Base-by-base conservation (phyloP, 2,329 filamentous ascomycete species). In the Exophiala alcalophila region DNA sequence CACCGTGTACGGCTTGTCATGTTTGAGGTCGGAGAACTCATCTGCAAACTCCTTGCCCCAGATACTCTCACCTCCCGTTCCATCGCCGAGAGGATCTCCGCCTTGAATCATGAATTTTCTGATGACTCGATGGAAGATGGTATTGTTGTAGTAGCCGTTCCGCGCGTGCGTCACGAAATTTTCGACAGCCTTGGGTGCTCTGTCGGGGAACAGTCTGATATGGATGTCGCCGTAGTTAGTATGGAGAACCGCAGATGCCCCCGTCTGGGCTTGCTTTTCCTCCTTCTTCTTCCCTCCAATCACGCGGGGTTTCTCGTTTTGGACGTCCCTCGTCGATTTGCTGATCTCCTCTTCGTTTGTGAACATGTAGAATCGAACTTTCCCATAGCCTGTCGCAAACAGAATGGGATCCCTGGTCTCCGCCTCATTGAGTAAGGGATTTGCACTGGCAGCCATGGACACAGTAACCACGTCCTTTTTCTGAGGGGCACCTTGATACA, bases 61-160 rank as follows among this genome's bases (percentile, higher is more conserved):
- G 58, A 95, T 94, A 54, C 83, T 88, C 63, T 94, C 87, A 25
- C 89, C 89, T 30, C 89, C 89, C 0, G 89, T 94, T 3, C 89
- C 89, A 59, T 95, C 88, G 7, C 89, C 89, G 1, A 92, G 67
- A 0, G 89, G 88, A 61, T 95, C 89, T 36, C 89, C 89, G 15
- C 79, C 80, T 53, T 89, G 88, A 48, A 98, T 95, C 94, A 98
- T 98, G 69, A 98, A 98, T 61, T 96, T 96, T 49, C 86, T 81
- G 57, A 98, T 98, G 5, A 98, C 85, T 23, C 92, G 84, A 66
- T 98, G 92, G 74, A 98, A 98, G 56, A 96, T 91, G 23, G 91
- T 90, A 66, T 87, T 87, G 70, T 98, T 97, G 72, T 98, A 98
- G 65, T 98, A 98, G 1, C 87, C 88, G 45, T 82, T 84, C 58